Base-by-base conservation (phyloP, 805 yeast species). In the Pichia membranifaciens region DNA sequence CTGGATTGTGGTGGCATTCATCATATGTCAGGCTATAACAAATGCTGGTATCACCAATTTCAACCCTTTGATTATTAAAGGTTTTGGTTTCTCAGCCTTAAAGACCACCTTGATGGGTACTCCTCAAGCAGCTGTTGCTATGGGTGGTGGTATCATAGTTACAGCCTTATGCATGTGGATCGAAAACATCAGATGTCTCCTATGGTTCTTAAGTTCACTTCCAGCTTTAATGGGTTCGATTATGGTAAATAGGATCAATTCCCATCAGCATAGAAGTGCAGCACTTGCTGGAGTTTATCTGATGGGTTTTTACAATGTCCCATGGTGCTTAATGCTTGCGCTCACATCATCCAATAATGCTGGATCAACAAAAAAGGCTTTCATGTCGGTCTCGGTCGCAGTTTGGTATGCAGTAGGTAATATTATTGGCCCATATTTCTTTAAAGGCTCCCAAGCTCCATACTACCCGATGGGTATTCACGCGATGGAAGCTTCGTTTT, bases 331-430 rank as follows among this genome's bases (percentile, higher is more conserved):
- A 18, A 32, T 37, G 45, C 13, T 49, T 9, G 48, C 51, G 5
- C 20, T 45, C 21, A 31, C 44, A 16, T 44, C 48, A 4, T 45
- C 52, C 2, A 47, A 49, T 41, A 62, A 66, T 36, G 73, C 76
- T 3, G 82, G 82, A 15, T 73, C 72, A 53, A 75, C 82, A 17
- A 78, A 77, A 62, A 75, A 74, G 54, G 58, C 67, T 31, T 64
- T 72, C 5, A 68, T 67, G 8, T 73, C 68, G 53, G 75, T 76
- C 5, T 54, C 71, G 28, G 55, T 66, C 39, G 64, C 75, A 39
- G 56, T 76, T 35, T 71, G 70, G 8, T 75, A 71, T 60, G 74
- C 79, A 54, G 74, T 69, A 16, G 82, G 82, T 23, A 78, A 78
- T 57, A 59, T 75, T 45, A 64, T 69, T 41, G 82, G 82, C 5